Evolutionary conservation across 805 yeast genomes (phyloP).

Genomic region (Yamadazyma akitaensis): DNA sequence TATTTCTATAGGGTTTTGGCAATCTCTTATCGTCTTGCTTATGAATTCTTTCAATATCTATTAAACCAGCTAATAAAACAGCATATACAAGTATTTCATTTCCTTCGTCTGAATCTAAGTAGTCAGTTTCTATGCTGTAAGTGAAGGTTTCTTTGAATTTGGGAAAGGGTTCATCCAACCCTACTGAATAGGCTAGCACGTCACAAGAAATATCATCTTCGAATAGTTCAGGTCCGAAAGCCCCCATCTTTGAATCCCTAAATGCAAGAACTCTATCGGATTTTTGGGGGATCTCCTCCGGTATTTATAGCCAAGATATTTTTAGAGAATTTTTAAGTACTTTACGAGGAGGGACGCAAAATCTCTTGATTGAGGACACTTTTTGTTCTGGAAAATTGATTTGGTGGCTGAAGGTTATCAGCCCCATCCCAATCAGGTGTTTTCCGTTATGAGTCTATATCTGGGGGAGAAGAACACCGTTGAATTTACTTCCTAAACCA

Average conservation of each 20-base stretch:
- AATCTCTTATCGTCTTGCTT: neutral
- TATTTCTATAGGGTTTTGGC: slow-evolving; percentile 1
- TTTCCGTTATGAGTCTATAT: no score
- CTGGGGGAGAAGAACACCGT: no score
- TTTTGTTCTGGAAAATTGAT: no score
- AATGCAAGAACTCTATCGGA: neutral
- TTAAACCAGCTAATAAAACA: slow-evolving; percentile 1
- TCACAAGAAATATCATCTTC: slow-evolving; percentile 9
- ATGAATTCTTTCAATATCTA: slow-evolving; percentile 1
- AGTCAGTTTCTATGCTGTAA: neutral
- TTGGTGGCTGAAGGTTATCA: no score
- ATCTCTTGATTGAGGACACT: no score
- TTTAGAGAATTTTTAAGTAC: neutral
- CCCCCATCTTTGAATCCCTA: slow-evolving; percentile 1
- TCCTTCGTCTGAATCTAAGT: slow-evolving; percentile 6
- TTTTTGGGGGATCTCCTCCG: no score
- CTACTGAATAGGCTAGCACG: neutral
- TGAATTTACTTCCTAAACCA: no score
- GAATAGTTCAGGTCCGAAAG: slow-evolving; percentile 5
- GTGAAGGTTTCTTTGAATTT: neutral
- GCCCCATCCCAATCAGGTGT: no score
- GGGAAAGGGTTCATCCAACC: neutral
- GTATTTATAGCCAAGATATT: neutral
- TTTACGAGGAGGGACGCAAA: neutral
- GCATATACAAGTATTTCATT: slow-evolving; percentile 5